Percentiles rank a stretch among this genome's conserved stretches.
Conservation (phyloP, 1,139 yeast genomes). For the Spathaspora sp. region DNA sequence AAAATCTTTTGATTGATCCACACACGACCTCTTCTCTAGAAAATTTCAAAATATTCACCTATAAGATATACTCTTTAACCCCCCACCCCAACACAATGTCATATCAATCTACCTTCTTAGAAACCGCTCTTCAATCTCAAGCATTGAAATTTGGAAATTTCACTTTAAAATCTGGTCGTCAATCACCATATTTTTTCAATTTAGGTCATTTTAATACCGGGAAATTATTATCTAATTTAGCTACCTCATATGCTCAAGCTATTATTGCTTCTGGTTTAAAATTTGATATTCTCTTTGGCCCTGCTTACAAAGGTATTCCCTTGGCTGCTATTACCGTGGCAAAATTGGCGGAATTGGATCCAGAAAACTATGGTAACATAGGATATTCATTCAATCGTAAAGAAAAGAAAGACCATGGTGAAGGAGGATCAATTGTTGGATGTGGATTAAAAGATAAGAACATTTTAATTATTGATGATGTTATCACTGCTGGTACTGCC, state of each 20-base stretch:
- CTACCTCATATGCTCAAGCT: conserved; percentile 85
- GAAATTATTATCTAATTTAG: conserved; percentile 70
- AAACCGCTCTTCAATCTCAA: conserved; percentile 74
- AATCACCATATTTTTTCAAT: conserved; percentile 96
- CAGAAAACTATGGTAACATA: conserved; percentile 63
- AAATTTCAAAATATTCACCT: neutral
- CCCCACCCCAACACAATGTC: conserved; percentile 18
- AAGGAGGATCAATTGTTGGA: conserved; percentile 95
- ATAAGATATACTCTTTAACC: neutral
- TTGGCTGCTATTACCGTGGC: conserved; percentile 91
- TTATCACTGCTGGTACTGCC: conserved; percentile 98
- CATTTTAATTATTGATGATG: conserved; percentile 89
- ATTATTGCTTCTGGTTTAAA: conserved; percentile 77
- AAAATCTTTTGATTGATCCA: neutral
- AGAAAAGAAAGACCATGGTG: conserved; percentile 98
- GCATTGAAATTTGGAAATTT: conserved; percentile 87
- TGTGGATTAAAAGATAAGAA: conserved; percentile 67
- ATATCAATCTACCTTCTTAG: conserved; percentile 68
- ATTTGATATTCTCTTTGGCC: conserved; percentile 92
- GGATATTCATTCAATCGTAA: conserved; percentile 80
- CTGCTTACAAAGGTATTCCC: conserved; percentile 97
- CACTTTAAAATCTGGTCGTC: conserved; percentile 88
- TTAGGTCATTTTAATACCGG: conserved; percentile 88
- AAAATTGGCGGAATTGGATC: conserved; percentile 86
- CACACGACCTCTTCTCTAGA: conserved; percentile 12